Evolutionary conservation across 2,329 filamentous ascomycete species (phyloP).

Genomic region (Rachicladosporium sp.): DNA sequence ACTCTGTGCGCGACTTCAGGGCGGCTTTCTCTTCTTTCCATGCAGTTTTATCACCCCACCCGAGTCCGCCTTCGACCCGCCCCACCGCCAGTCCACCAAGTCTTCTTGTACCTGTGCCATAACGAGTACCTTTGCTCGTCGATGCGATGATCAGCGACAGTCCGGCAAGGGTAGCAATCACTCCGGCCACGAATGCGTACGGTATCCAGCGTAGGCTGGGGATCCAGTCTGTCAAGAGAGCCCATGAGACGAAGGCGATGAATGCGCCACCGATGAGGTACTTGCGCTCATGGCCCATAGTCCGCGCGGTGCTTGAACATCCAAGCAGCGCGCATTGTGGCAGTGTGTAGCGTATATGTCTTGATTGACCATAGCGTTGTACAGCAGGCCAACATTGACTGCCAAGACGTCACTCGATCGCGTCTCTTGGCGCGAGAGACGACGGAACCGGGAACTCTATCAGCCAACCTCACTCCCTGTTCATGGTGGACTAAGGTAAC

Average conservation of each 20-base stretch:
- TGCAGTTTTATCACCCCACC: slow-evolving; percentile 21
- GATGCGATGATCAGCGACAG: slow-evolving; percentile 49
- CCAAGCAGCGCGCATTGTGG: slow-evolving; percentile 5
- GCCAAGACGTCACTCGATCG: too few relatives aligned
- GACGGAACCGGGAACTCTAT: too few relatives aligned
- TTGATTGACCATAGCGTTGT: slow-evolving; percentile 3
- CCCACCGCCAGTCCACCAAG: slow-evolving; percentile 7
- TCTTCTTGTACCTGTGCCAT: too few relatives aligned
- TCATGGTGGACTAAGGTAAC: too few relatives aligned
- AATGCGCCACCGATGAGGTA: slow-evolving; percentile 57
- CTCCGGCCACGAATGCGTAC: slow-evolving; percentile 68
- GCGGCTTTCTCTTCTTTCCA: slow-evolving; percentile 63
- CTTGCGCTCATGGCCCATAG: slow-evolving; percentile 60
- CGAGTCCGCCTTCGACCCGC: background rate
- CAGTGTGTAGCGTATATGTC: background rate
- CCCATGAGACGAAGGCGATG: slow-evolving; percentile 74
- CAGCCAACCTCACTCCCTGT: too few relatives aligned
- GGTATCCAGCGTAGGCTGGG: slow-evolving; percentile 73
- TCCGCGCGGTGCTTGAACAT: slow-evolving; percentile 15
- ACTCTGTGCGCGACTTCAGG: slow-evolving; percentile 53
- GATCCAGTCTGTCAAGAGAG: slow-evolving; percentile 69
- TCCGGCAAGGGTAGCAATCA: slow-evolving; percentile 41
- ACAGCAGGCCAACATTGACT: too few relatives aligned
- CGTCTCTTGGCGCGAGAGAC: too few relatives aligned
- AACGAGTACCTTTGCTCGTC: slow-evolving; percentile 40